phyloP scores from a whole-genome alignment of 2,329 filamentous ascomycete species.

The Colletotrichum noveboracense region DNA sequence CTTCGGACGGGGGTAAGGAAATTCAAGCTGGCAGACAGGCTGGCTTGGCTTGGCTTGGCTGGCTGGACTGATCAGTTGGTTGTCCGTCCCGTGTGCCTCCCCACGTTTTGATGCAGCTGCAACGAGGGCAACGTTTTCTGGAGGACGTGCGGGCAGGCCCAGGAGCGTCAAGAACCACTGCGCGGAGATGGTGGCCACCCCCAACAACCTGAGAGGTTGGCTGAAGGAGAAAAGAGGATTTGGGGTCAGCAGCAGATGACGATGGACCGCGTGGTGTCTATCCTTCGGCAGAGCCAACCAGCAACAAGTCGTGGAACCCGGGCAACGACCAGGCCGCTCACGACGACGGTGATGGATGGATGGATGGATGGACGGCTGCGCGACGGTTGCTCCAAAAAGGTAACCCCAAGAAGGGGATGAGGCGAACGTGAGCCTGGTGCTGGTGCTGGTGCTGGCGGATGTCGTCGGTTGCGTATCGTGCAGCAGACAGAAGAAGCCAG shows the following conservation, averaged over 20 bases:
- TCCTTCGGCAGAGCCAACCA: background rate
- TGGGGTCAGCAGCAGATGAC: background rate
- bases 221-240: background rate
- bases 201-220: background rate
- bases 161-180: background rate
- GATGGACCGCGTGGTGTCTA: background rate
- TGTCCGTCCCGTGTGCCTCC: background rate
- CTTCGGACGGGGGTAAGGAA: background rate
- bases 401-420: background rate
- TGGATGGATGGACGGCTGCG: background rate
- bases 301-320: background rate
- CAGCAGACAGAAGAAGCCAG: background rate
- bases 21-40: background rate
- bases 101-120: slow-evolving; percentile 12
- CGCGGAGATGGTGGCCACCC: background rate
- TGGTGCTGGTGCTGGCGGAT: background rate
- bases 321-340: background rate
- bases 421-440: background rate
- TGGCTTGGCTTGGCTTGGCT: background rate
- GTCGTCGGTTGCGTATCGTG: background rate
- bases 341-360: background rate
- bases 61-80: background rate
- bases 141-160: background rate
- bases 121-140: background rate
- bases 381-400: background rate